Percentiles rank a stretch among this genome's conserved stretches.
Evolutionary conservation across 2,329 filamentous ascomycete genomes (phyloP).

Genomic region (Trichophyton simii): DNA sequence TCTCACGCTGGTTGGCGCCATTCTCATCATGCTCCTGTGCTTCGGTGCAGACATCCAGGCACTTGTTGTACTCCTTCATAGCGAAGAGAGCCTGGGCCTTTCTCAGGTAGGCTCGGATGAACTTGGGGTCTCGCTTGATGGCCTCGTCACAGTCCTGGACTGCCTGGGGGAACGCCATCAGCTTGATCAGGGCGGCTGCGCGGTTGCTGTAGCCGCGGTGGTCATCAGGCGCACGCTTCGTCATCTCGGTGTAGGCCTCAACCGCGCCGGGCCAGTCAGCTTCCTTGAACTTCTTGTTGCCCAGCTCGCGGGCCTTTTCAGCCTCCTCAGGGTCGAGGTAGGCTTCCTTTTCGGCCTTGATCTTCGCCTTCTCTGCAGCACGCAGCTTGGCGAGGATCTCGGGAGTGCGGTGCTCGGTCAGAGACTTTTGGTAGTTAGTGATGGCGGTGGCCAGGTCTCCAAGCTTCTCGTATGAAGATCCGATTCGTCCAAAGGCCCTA

Average conservation of each 20-base stretch:
- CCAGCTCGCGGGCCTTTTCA: conserved; percentile 86
- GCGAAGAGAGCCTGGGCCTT: conserved; percentile 92
- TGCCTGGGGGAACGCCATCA: conserved; percentile 88
- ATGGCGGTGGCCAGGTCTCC: conserved; percentile 70
- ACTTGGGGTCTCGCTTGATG: conserved; percentile 79
- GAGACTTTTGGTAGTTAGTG: conserved; percentile 79
- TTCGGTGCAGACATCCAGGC: conserved; percentile 75
- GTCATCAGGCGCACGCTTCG: conserved; percentile 85
- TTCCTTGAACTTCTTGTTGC: conserved; percentile 95
- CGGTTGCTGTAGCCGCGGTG: conserved; percentile 94
- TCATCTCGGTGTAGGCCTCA: conserved; percentile 90
- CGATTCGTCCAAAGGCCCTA: conserved; percentile 81
- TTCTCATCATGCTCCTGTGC: conserved; percentile 64
- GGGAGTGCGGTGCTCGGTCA: conserved; percentile 92
- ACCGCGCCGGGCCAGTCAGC: conserved; percentile 91
- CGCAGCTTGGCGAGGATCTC: conserved; percentile 90
- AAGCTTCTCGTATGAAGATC: conserved; percentile 81
- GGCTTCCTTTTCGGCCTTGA: conserved; percentile 58
- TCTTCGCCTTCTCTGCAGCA: conserved; percentile 74
- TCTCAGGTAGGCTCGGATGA: conserved; percentile 90
- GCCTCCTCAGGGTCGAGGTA: conserved; percentile 88
- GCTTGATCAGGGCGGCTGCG: conserved; percentile 89
- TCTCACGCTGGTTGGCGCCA: conserved; percentile 76
- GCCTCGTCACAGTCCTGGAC: conserved; percentile 85
- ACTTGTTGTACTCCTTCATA: conserved; percentile 97